Base-by-base conservation (phyloP, 139 green algal genomes). In the Chlorella sp. region DNA sequence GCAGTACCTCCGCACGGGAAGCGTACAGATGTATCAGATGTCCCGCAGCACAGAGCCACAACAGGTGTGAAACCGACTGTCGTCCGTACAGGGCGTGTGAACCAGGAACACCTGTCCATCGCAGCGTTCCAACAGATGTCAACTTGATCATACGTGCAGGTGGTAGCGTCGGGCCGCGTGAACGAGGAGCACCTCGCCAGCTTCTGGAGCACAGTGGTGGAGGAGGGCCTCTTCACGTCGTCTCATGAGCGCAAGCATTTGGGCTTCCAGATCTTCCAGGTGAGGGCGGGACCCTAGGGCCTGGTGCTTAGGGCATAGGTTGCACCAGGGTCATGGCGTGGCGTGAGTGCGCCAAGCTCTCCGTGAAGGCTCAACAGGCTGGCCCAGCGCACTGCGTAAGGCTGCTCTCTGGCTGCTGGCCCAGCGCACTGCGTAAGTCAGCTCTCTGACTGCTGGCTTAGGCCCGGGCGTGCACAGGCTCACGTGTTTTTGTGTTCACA, bases 191-290 rank as follows among this genome's bases (percentile, higher is more conserved):
- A 80, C 67, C 66, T 89, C 42, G 82, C 85, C 60, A 67, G 73
- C 2, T 78, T 95, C 60, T 92, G 87, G 88, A 5, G 35, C 2
- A 23, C 64, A 0, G 83, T 90, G 31, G 85, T 88, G 22, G 86
- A 89, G 50, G 76, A 72, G n/a, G 81, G 84, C 14, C 79, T 91
- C 36, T 70, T 75, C 20, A 75, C 73, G 14, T 81, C 71, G 26
- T 86, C 74, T 24, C 87, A 93, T 51, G 88, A 93, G 80, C 83
- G 87, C 63, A 90, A 88, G 78, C 86, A 81, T 59, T 83, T 95
- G 32, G 88, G 71, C 55, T 81, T 95, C 49, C 83, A 87, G 78
- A 83, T 95, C 29, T 91, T 95, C 67, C 74, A 70, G 59, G 74
- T 70, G 31, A n/a, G 71, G 22, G 29, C 33, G 62, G 6, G 29